Evolutionary conservation across 495 filamentous ascomycete species (phyloP).

Genomic region (Penicillium longicatenatum): DNA sequence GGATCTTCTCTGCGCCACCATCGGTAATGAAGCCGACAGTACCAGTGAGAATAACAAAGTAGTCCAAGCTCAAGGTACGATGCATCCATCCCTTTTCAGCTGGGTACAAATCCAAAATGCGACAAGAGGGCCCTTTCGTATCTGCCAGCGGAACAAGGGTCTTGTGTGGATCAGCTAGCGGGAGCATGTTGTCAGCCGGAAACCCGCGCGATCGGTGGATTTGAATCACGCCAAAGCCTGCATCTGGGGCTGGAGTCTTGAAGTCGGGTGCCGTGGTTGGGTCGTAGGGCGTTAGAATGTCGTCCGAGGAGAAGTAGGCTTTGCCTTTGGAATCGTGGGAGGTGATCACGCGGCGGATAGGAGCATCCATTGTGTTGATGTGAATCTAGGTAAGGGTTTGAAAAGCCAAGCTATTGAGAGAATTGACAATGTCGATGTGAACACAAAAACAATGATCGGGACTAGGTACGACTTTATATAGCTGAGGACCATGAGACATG

Average conservation of each 20-base stretch:
- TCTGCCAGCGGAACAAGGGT: constrained; percentile 31
- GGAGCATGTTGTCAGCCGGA: constrained; percentile 27
- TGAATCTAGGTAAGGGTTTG: background rate
- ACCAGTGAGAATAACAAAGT: constrained; percentile 24
- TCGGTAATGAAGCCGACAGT: constrained; percentile 27
- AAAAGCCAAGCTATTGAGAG: background rate
- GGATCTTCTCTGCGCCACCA: constrained; percentile 24
- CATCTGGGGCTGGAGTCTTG: constrained; percentile 16
- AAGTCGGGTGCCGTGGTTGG: constrained; percentile 26
- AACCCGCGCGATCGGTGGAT: constrained; percentile 31
- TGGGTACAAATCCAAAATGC: constrained; percentile 26
- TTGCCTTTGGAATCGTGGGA: constrained; percentile 23
- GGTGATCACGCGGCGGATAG: constrained; percentile 27
- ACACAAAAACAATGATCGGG: background rate
- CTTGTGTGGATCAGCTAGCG: constrained; percentile 21
- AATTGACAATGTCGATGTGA: background rate
- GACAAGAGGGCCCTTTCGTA: constrained; percentile 29
- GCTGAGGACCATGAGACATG: too few relatives aligned
- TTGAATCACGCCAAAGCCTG: constrained; percentile 27
- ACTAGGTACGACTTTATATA: too few relatives aligned
- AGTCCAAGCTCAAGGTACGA: constrained; percentile 31
- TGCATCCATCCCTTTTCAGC: constrained; percentile 30
- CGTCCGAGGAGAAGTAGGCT: constrained; percentile 26
- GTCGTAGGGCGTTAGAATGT: constrained; percentile 27
- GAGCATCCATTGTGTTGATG: constrained; percentile 18